Evolutionary conservation across 164 flowering plant species (phyloP).

Genomic region (Akebia trifoliata): DNA sequence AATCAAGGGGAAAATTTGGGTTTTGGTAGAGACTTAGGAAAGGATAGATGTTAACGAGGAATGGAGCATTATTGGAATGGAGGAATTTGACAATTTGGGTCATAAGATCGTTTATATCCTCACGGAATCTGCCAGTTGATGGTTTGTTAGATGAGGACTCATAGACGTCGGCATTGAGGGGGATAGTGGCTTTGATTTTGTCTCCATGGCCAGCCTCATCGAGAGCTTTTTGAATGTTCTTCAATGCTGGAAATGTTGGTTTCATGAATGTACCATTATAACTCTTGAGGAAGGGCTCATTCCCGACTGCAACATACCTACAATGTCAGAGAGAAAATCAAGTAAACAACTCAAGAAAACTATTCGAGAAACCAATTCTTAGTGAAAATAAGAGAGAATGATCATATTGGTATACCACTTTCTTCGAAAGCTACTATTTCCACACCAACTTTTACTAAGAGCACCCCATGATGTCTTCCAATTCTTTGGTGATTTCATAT

Average conservation of each 20-base stretch:
- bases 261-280: constrained; percentile 59
- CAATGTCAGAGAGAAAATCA: background rate
- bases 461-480: too few species aligned
- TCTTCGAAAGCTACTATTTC: too few species aligned
- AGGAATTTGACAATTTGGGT: constrained; percentile 51
- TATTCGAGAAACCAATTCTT: too few species aligned
- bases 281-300: constrained; percentile 69
- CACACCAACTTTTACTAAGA: too few species aligned
- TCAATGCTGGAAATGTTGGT: constrained; percentile 61
- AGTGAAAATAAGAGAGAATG: too few species aligned
- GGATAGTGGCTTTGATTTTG: constrained; percentile 69
- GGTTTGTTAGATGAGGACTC: constrained; percentile 47
- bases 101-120: constrained; percentile 61
- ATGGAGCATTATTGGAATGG: constrained; percentile 49
- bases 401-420: too few species aligned
- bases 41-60: constrained; percentile 86
- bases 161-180: constrained; percentile 90
- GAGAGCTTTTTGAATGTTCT: constrained; percentile 81
- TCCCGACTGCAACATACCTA: constrained; percentile 91
- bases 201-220: constrained; percentile 63
- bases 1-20: constrained; percentile 61
- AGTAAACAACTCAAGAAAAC: background rate
- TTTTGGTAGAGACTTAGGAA: constrained; percentile 76
- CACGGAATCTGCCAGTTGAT: constrained; percentile 67
- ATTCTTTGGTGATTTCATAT: too few species aligned